Conservation (phyloP, 2,329 filamentous ascomycete genomes). For the Aspergillaceae sp. region DNA sequence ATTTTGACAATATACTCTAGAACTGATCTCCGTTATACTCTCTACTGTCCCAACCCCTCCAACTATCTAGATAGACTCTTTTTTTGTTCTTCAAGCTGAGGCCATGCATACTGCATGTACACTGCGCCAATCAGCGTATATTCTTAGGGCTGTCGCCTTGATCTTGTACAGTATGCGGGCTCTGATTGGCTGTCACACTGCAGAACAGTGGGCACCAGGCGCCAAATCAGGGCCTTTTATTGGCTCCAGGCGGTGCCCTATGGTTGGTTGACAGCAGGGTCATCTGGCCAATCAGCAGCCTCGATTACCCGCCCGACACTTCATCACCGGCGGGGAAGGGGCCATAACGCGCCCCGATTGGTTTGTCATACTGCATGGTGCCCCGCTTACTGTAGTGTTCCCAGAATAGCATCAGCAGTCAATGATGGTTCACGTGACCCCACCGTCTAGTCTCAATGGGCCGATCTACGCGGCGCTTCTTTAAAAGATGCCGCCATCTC, state of each 20-base stretch:
- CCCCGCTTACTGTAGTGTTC: conserved; percentile 3
- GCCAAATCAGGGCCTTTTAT: neutral
- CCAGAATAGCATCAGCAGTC: neutral
- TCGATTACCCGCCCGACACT: conserved; percentile 1
- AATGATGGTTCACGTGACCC: neutral
- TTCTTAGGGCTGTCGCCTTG: no score
- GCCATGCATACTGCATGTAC: no score
- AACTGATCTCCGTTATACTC: neutral
- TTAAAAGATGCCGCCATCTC: conserved; percentile 15
- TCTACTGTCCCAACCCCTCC: neutral
- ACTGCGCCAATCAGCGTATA: no score
- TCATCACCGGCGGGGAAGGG: neutral
- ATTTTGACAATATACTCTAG: neutral
- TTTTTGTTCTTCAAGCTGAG: no score
- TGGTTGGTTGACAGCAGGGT: neutral
- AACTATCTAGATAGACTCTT: neutral
- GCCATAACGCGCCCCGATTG: neutral
- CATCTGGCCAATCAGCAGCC: neutral
- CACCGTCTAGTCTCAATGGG: neutral
- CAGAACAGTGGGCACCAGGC: neutral
- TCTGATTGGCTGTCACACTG: no score
- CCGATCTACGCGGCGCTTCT: conserved; percentile 3
- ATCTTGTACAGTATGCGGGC: no score
- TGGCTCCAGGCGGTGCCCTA: neutral
- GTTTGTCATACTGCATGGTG: neutral